A percentile compares a stretch with the other conserved stretches of the same genome.
Conservation (phyloP, 1,284 basidiomycete species). For the Ceratobasidium sp. region DNA sequence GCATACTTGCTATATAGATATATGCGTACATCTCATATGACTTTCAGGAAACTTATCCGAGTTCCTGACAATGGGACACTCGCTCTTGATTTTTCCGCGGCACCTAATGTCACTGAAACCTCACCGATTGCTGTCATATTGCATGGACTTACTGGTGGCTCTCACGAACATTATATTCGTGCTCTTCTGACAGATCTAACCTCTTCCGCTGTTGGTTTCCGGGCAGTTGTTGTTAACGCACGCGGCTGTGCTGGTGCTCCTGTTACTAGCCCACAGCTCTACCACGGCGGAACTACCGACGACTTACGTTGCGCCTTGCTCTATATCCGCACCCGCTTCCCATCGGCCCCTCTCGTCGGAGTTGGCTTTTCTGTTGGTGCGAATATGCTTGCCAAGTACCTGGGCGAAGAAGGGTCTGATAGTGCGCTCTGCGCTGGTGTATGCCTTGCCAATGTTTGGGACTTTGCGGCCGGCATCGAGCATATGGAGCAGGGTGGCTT, state of each 20-base stretch:
- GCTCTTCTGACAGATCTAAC: constrained; percentile 54
- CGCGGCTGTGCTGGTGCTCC: constrained; percentile 42
- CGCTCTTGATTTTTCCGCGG: constrained; percentile 46
- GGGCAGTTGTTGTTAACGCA: constrained; percentile 40
- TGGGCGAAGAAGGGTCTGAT: constrained; percentile 80
- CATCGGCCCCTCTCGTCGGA: constrained; percentile 80
- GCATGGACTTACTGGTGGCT: constrained; percentile 60
- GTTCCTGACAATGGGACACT: constrained; percentile 59
- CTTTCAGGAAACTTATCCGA: constrained; percentile 55
- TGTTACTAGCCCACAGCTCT: constrained; percentile 45
- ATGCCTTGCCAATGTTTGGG: constrained; percentile 59
- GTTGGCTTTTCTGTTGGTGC: constrained; percentile 95
- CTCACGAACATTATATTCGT: constrained; percentile 60
- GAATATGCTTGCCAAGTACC: constrained; percentile 88
- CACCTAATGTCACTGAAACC: constrained; percentile 49
- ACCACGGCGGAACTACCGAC: constrained; percentile 57
- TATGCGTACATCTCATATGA: constrained; percentile 38
- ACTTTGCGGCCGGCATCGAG: constrained; percentile 47
- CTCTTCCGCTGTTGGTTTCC: constrained; percentile 41
- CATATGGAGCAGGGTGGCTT: constrained; percentile 52
- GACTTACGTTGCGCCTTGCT: constrained; percentile 63
- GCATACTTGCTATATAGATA: constrained; percentile 18
- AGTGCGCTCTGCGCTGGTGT: constrained; percentile 59
- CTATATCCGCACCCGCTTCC: constrained; percentile 59
- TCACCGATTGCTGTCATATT: constrained; percentile 59